These are phyloP conservation scores for Erodium trifolium DNA, from an alignment of 441 rosid species.

Conservation along the genomic window DNA sequence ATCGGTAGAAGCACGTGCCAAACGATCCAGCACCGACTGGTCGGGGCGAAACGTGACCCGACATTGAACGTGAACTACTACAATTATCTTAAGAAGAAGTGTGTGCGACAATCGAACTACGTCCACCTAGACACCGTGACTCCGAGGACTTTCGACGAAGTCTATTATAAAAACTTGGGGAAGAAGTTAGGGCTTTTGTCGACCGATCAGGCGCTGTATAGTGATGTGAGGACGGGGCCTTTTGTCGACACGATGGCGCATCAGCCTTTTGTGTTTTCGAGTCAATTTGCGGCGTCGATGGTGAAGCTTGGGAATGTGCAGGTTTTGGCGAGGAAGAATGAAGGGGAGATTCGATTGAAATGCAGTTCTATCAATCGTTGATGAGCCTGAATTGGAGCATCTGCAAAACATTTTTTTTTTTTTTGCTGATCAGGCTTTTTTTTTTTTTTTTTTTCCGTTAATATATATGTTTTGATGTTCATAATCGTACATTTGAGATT, in stretches of 20 bases:
- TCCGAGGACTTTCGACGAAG: constrained; percentile 30
- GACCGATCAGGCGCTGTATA: constrained; percentile 32
- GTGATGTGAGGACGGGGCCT: constrained; percentile 29
- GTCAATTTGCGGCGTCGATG: constrained; percentile 44
- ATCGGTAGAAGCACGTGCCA: constrained; percentile 38
- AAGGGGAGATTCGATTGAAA: constrained; percentile 33
- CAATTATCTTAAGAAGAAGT: constrained; percentile 23
- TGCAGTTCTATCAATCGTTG: constrained; percentile 26
- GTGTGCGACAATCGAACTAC: constrained; percentile 20
- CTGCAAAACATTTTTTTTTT: too few relatives aligned
- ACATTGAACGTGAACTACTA: constrained; percentile 24
- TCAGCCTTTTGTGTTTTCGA: constrained; percentile 27
- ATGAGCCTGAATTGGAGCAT: too few relatives aligned
- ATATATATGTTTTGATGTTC: too few relatives aligned
- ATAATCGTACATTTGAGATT: too few relatives aligned
- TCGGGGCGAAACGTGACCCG: constrained; percentile 24
- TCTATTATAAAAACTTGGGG: constrained; percentile 33
- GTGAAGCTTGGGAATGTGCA: constrained; percentile 40
- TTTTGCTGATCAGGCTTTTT: too few relatives aligned
- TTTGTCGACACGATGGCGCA: constrained; percentile 27
- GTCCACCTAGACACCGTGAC: constrained; percentile 36
- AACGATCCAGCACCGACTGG: constrained; percentile 28
- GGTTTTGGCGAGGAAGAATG: constrained; percentile 16
- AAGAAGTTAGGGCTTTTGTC: constrained; percentile 32
- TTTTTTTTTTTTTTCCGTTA: too few relatives aligned